Conservation (phyloP, 306 rosid genomes). For the Malus domestica region DNA sequence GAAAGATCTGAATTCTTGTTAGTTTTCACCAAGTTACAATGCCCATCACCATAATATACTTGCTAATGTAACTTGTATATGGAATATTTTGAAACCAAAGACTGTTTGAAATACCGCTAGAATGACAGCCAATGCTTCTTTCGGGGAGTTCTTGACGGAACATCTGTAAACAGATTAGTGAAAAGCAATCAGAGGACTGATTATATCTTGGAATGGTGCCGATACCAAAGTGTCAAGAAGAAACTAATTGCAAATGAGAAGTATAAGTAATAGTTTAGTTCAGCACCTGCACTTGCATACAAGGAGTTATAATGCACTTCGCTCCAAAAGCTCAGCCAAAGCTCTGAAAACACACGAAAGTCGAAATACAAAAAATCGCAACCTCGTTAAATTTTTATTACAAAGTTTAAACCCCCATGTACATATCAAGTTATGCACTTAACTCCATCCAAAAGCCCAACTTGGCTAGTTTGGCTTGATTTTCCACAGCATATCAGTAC, state of each 20-base stretch:
- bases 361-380: neutral
- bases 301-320: slow-evolving; percentile 96
- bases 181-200: neutral
- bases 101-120: slow-evolving; percentile 23
- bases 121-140: slow-evolving; percentile 81
- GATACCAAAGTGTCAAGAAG: neutral
- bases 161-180: slow-evolving; percentile 45
- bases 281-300: slow-evolving; percentile 66
- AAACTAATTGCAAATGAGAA: neutral
- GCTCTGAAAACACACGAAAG: slow-evolving; percentile 32
- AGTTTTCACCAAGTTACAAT: neutral
- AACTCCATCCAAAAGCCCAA: neutral
- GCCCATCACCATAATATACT: neutral
- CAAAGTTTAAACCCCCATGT: neutral
- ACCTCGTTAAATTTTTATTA: neutral
- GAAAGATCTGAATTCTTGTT: slow-evolving; percentile 5
- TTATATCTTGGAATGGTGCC: neutral
- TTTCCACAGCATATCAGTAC: neutral
- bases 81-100: neutral
- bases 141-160: slow-evolving; percentile 61
- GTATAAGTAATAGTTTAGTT: neutral
- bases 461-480: neutral
- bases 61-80: neutral
- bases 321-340: slow-evolving; percentile 99
- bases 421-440: neutral